Evolutionary conservation across 352 stramenopile genomes (phyloP).

Genomic region (Halophytophthora batemanensis): DNA sequence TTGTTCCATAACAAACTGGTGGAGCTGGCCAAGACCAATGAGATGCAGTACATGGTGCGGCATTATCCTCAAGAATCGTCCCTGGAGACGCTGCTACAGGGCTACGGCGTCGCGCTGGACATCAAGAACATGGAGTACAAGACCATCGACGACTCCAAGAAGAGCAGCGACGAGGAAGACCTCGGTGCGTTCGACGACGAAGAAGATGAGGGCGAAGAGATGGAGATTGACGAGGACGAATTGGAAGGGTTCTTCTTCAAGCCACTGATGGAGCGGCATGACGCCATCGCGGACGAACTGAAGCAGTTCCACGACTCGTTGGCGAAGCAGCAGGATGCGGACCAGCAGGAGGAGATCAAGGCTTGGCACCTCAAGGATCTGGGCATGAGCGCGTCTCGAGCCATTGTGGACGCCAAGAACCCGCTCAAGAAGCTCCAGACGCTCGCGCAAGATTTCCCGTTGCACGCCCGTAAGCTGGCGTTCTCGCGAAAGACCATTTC

Average conservation of each 20-base stretch:
- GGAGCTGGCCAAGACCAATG: constrained; percentile 46
- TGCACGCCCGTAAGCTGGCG: constrained; percentile 72
- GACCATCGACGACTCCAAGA: constrained; percentile 91
- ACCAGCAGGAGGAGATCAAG: constrained; percentile 53
- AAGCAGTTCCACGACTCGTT: constrained; percentile 54
- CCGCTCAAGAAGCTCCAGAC: constrained; percentile 75
- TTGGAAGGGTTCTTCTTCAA: constrained; percentile 68
- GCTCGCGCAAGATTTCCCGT: constrained; percentile 89
- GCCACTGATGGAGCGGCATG: constrained; percentile 38
- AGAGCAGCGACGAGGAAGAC: constrained; percentile 33
- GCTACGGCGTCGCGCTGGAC: constrained; percentile 91
- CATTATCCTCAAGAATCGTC: constrained; percentile 68
- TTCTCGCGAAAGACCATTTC: constrained; percentile 60
- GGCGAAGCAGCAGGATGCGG: constrained; percentile 39
- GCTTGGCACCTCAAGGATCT: constrained; percentile 90
- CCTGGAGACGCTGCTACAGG: constrained; percentile 81
- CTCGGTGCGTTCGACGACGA: constrained; percentile 28
- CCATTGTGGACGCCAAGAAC: constrained; percentile 72
- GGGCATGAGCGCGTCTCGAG: constrained; percentile 69
- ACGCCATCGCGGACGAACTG: constrained; percentile 40
- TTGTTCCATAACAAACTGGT: constrained; percentile 65
- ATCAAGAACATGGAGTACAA: constrained; percentile 98
- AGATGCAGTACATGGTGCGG: constrained; percentile 81
- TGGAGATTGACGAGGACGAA: constrained; percentile 52
- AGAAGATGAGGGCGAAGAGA: constrained; percentile 31